phyloP scores from a whole-genome alignment of 2,329 filamentous ascomycete species.

The Nemania sp. region DNA sequence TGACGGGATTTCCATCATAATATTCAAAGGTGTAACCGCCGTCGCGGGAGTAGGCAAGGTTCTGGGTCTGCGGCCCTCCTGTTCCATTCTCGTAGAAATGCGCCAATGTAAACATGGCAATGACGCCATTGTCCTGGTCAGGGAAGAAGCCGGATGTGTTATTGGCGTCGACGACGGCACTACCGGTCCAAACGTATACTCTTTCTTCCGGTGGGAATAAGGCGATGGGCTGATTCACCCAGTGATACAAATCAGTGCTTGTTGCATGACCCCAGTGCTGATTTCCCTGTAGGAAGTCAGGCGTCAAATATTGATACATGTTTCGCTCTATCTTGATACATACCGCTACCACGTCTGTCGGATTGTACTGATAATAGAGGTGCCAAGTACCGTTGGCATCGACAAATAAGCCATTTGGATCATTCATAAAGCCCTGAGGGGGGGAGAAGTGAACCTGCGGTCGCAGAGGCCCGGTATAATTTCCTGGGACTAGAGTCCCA shows the following conservation, averaged over 20 bases:
- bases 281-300: constrained; percentile 16
- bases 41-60: constrained; percentile 64
- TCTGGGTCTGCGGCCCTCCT: constrained; percentile 54
- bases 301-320: too few relatives aligned
- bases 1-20: constrained; percentile 63
- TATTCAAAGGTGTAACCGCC: constrained; percentile 64
- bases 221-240: constrained; percentile 67
- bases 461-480: constrained; percentile 41
- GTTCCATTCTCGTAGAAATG: constrained; percentile 42
- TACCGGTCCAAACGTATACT: constrained; percentile 56
- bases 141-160: constrained; percentile 70
- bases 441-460: constrained; percentile 62
- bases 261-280: constrained; percentile 71
- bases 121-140: constrained; percentile 61
- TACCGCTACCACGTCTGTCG: constrained; percentile 30
- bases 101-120: constrained; percentile 57
- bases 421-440: constrained; percentile 59
- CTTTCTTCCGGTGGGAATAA: constrained; percentile 53
- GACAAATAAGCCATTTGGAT: constrained; percentile 66
- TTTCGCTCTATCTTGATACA: too few relatives aligned
- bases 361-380: constrained; percentile 62
- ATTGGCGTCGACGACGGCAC: constrained; percentile 61
- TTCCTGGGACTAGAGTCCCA: constrained; percentile 31
- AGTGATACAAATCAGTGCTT: constrained; percentile 63
- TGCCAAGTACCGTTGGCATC: constrained; percentile 63